Conservation (phyloP, 192 early-diverging fungal species). For the Rhizophlyctis rosea region DNA sequence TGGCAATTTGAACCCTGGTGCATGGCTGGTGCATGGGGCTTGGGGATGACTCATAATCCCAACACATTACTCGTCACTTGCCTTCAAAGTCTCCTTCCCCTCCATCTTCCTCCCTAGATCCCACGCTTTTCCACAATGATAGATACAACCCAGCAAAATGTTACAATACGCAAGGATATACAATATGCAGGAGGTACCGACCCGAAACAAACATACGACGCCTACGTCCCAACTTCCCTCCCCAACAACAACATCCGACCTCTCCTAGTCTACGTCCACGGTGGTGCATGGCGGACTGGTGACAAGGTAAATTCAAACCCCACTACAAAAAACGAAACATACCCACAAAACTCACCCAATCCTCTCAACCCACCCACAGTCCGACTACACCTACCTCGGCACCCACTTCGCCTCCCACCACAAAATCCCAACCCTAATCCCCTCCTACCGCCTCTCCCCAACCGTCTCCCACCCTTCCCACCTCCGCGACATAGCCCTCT, state of each 20-base stretch:
- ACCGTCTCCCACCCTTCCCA: constrained; percentile 60
- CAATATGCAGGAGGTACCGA: constrained; percentile 23
- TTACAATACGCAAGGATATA: constrained; percentile 29
- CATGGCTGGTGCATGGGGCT: too few species aligned
- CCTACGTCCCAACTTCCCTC: constrained; percentile 50
- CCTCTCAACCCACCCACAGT: not conserved
- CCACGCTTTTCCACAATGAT: too few species aligned
- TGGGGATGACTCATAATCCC: too few species aligned
- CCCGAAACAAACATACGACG: constrained; percentile 52
- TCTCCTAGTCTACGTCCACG: constrained; percentile 73
- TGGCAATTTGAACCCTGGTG: too few species aligned
- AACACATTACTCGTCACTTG: too few species aligned
- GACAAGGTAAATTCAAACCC: constrained; percentile 66
- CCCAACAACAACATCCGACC: constrained; percentile 27
- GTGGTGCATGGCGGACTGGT: constrained; percentile 83
- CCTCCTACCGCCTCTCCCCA: constrained; percentile 64
- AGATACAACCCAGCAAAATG: too few species aligned
- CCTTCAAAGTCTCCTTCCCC: too few species aligned
- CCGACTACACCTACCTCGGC: constrained; percentile 51
- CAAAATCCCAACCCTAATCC: constrained; percentile 61
- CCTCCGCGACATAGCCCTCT: constrained; percentile 57
- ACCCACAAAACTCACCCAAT: not conserved
- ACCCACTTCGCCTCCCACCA: constrained; percentile 43
- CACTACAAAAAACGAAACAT: not conserved
- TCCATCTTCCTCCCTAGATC: too few species aligned